These are phyloP conservation scores for Aspergillus pseudoglaucus DNA, from an alignment of 2,329 filamentous ascomycete genomes.

Conservation along the genomic window DNA sequence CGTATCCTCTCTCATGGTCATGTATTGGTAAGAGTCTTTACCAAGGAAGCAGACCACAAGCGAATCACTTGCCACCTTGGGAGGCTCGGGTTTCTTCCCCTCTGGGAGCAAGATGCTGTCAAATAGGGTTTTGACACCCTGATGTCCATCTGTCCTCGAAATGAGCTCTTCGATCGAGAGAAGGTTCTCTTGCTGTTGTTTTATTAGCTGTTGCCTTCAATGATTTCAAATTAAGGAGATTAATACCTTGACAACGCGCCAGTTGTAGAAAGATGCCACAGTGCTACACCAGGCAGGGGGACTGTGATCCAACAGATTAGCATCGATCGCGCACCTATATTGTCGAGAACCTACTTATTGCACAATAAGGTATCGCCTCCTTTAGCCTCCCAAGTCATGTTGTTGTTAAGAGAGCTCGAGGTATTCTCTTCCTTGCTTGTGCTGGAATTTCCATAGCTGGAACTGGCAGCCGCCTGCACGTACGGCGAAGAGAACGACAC, in stretches of 20 bases:
- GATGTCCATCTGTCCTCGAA: neutral
- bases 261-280: slow-evolving; percentile 6
- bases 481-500: slow-evolving; percentile 2
- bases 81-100: too few species aligned
- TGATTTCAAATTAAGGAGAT: neutral
- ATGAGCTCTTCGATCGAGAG: slow-evolving; percentile 5
- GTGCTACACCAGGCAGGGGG: slow-evolving; percentile 4
- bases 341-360: slow-evolving; percentile 5
- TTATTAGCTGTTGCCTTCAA: neutral
- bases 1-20: too few species aligned
- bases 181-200: slow-evolving; percentile 2
- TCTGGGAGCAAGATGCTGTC: too few species aligned
- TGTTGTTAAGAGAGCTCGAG: neutral
- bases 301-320: neutral
- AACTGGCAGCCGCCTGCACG: slow-evolving; percentile 4
- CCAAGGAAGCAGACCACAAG: too few species aligned
- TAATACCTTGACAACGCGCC: slow-evolving; percentile 2
- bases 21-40: too few species aligned
- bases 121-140: neutral
- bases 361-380: slow-evolving; percentile 7
- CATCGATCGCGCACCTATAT: neutral
- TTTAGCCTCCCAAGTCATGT: slow-evolving; percentile 5
- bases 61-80: too few species aligned
- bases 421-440: neutral
- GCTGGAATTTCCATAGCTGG: neutral